phyloP scores from a whole-genome alignment of 352 stramenopile species.

The Globisporangium irregulare region DNA sequence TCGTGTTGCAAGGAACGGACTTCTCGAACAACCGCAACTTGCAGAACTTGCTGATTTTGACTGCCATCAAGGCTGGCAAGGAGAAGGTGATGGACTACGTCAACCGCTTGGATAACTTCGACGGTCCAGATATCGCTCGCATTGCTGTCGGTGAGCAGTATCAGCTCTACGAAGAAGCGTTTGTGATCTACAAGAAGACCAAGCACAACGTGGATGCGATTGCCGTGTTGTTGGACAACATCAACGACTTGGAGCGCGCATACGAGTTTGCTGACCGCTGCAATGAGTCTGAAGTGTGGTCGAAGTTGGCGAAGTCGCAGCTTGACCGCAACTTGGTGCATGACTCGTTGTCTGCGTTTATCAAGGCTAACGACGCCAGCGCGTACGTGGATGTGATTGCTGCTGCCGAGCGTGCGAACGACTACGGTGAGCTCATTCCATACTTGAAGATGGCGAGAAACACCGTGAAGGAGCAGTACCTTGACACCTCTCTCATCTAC shows the following conservation, averaged over 20 bases:
- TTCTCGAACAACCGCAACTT: slow-evolving; percentile 99
- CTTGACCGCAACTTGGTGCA: slow-evolving; percentile 94
- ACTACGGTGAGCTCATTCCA: slow-evolving; percentile 97
- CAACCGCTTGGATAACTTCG: slow-evolving; percentile 99
- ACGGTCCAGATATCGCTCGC: slow-evolving; percentile 98
- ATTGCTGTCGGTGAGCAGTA: slow-evolving; percentile 98
- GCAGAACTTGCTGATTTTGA: slow-evolving; percentile 99
- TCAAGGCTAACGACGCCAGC: slow-evolving; percentile 98
- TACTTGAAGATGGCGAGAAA: slow-evolving; percentile 99
- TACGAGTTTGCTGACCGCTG: slow-evolving; percentile 99
- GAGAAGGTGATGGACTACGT: slow-evolving; percentile 99
- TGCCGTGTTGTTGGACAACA: slow-evolving; percentile 92
- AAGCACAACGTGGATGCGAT: slow-evolving; percentile 96
- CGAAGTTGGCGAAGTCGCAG: slow-evolving; percentile 98
- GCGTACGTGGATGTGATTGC: slow-evolving; percentile 98
- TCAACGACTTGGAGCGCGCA: slow-evolving; percentile 98
- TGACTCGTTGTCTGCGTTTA: slow-evolving; percentile 98
- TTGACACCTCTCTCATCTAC: slow-evolving; percentile 99
- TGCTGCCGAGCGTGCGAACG: slow-evolving; percentile 94
- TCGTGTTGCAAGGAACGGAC: slow-evolving; percentile 99
- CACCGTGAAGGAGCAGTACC: slow-evolving; percentile 98
- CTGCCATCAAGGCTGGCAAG: slow-evolving; percentile 97
- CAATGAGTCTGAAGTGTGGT: slow-evolving; percentile 98
- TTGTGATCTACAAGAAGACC: slow-evolving; percentile 99
- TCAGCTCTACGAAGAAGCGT: slow-evolving; percentile 99